phyloP scores from a whole-genome alignment of 805 yeast species.

The Ogataea angusta region DNA sequence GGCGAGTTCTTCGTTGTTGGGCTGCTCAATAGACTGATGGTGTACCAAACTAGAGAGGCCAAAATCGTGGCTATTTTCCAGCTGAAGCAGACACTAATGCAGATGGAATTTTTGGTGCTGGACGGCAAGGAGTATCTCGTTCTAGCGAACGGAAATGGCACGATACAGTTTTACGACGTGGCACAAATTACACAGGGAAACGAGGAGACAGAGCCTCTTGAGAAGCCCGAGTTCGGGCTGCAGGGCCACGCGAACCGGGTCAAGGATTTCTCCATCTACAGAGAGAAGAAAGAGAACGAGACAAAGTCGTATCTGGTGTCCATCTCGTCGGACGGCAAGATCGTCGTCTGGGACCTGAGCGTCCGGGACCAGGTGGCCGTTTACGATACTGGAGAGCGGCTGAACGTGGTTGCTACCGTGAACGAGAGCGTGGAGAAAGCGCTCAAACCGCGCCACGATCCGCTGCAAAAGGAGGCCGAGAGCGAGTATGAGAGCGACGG shows the following conservation, averaged over 20 bases:
- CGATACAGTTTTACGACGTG: slow-evolving; percentile 53
- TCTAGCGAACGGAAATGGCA: slow-evolving; percentile 70
- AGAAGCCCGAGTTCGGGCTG: slow-evolving; percentile 53
- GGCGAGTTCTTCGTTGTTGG: slow-evolving; percentile 82
- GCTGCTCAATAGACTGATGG: slow-evolving; percentile 56
- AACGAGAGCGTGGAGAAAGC: slow-evolving; percentile 76
- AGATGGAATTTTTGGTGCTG: slow-evolving; percentile 49
- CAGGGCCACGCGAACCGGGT: slow-evolving; percentile 85
- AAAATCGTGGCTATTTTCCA: slow-evolving; percentile 52
- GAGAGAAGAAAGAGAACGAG: slow-evolving; percentile 35
- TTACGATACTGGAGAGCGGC: slow-evolving; percentile 85
- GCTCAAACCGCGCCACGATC: slow-evolving; percentile 51
- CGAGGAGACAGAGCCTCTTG: slow-evolving; percentile 20
- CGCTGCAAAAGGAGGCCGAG: slow-evolving; percentile 37
- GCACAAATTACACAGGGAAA: slow-evolving; percentile 13
- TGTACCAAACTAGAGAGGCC: slow-evolving; percentile 64
- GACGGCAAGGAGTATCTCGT: slow-evolving; percentile 55
- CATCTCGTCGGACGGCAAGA: slow-evolving; percentile 89
- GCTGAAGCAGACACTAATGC: slow-evolving; percentile 60
- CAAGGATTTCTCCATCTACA: slow-evolving; percentile 65
- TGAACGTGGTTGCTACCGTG: slow-evolving; percentile 77
- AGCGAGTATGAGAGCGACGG: slow-evolving; percentile 78
- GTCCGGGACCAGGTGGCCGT: slow-evolving; percentile 80
- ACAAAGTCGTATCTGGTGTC: slow-evolving; percentile 53
- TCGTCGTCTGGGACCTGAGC: slow-evolving; percentile 82